Evolutionary conservation across 2,329 filamentous ascomycete species (phyloP).

Genomic region (Phaeosphaeria sp.): DNA sequence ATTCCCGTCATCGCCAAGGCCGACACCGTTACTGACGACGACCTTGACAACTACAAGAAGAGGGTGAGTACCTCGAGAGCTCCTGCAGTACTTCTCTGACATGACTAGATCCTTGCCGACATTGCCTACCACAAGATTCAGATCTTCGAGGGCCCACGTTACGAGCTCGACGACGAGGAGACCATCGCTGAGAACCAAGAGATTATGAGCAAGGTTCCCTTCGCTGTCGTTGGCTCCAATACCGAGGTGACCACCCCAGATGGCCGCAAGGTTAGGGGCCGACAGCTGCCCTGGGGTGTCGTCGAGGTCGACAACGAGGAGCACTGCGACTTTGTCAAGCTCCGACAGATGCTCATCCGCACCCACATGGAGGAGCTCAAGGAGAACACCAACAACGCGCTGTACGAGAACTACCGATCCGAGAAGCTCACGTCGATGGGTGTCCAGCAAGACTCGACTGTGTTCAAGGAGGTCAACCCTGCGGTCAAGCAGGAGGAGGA

Average conservation of each 20-base stretch:
- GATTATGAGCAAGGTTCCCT: slow-evolving; percentile 99
- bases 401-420: slow-evolving; percentile 99
- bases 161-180: slow-evolving; percentile 98
- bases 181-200: slow-evolving; percentile 99
- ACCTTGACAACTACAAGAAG: slow-evolving; percentile 92
- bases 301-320: slow-evolving; percentile 99
- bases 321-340: slow-evolving; percentile 99
- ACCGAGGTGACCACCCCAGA: slow-evolving; percentile 90
- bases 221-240: slow-evolving; percentile 96
- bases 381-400: slow-evolving; percentile 98
- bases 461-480: slow-evolving; percentile 99
- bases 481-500: slow-evolving; percentile 99
- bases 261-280: slow-evolving; percentile 93
- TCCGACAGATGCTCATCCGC: slow-evolving; percentile 99
- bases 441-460: slow-evolving; percentile 96
- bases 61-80: slow-evolving; percentile 70
- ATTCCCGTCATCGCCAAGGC: slow-evolving; percentile 99
- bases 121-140: slow-evolving; percentile 97
- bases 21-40: slow-evolving; percentile 96
- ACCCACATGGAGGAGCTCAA: slow-evolving; percentile 99
- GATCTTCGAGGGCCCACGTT: slow-evolving; percentile 98
- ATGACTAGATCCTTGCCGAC: slow-evolving; percentile 84
- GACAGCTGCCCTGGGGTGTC: slow-evolving; percentile 96
- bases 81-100: slow-evolving; percentile 14
- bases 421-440: slow-evolving; percentile 99